Conservation (phyloP, 2,329 filamentous ascomycete genomes). For the Pseudopyricularia cyperi region DNA sequence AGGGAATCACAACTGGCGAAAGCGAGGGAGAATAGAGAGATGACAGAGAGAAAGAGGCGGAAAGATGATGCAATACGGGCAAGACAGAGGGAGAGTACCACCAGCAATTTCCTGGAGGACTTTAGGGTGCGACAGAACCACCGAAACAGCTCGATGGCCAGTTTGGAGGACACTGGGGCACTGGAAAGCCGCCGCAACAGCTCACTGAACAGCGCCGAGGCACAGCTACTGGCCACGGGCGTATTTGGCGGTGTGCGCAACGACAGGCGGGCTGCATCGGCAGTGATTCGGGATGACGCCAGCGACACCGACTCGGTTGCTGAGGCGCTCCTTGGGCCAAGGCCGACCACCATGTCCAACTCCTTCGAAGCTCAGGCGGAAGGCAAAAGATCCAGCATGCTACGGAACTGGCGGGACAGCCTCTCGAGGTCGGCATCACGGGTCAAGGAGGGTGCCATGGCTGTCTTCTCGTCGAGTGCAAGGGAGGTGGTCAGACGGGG, state of each 20-base stretch:
- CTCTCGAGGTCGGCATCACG: slow-evolving; percentile 1
- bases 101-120: slow-evolving; percentile 7
- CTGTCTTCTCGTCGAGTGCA: slow-evolving; percentile 1
- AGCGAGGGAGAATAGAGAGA: slow-evolving; percentile 17
- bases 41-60: slow-evolving; percentile 20
- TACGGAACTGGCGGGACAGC: slow-evolving; percentile 1
- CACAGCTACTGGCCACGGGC: slow-evolving; percentile 25
- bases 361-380: not conserved
- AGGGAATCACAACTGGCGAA: slow-evolving; percentile 19
- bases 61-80: slow-evolving; percentile 18
- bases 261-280: slow-evolving; percentile 17
- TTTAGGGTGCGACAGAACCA: not conserved
- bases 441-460: slow-evolving; percentile 1
- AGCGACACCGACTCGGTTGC: slow-evolving; percentile 1
- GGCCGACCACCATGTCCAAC: not conserved
- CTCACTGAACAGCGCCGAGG: slow-evolving; percentile 16
- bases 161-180: slow-evolving; percentile 1
- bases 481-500: not conserved
- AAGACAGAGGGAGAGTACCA: slow-evolving; percentile 12
- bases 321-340: slow-evolving; percentile 1
- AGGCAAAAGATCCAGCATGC: not conserved
- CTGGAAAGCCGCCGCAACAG: slow-evolving; percentile 3
- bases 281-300: not conserved
- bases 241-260: slow-evolving; percentile 26
- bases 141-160: slow-evolving; percentile 5